These are phyloP conservation scores for Pseudogymnoascus sp. DNA, from an alignment of 2,329 filamentous ascomycete species.

Conservation along the genomic window DNA sequence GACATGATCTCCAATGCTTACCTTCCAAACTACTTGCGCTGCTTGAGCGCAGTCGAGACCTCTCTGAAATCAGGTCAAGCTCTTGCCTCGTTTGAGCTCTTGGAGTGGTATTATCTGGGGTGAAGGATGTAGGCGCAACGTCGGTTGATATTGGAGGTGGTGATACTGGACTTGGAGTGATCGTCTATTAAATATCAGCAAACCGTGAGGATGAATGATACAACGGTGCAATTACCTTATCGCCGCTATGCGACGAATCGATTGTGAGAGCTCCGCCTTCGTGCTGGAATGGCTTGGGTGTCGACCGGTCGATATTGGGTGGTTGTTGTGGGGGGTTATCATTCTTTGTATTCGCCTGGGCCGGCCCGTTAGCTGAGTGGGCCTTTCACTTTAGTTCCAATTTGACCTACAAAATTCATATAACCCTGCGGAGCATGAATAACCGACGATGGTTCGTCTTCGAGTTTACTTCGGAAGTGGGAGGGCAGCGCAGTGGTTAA, in stretches of 20 bases:
- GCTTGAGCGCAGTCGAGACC: constrained; percentile 50
- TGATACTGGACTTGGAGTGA: constrained; percentile 31
- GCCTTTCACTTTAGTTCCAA: background rate
- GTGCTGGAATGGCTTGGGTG: constrained; percentile 6
- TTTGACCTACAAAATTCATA: constrained; percentile 59
- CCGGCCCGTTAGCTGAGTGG: constrained; percentile 2
- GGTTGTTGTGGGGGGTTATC: constrained; percentile 15
- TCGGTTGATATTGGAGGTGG: constrained; percentile 69
- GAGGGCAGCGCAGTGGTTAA: constrained; percentile 50
- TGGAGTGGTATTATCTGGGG: constrained; percentile 64
- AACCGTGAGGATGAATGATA: background rate
- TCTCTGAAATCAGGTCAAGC: constrained; percentile 49
- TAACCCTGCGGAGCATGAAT: constrained; percentile 87
- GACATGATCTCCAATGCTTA: constrained; percentile 33
- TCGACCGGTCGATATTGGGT: constrained; percentile 9
- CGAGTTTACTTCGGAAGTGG: constrained; percentile 48
- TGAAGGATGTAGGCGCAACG: constrained; percentile 57
- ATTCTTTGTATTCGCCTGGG: constrained; percentile 17
- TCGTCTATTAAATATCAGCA: constrained; percentile 16
- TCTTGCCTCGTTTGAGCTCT: constrained; percentile 77
- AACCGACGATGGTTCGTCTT: constrained; percentile 78
- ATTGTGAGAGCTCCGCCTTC: constrained; percentile 1
- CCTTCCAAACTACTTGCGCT: constrained; percentile 71
- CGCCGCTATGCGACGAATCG: constrained; percentile 13
- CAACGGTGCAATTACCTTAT: constrained; percentile 21